phyloP scores from a whole-genome alignment of 805 yeast species.

The Candida ponderosae region DNA sequence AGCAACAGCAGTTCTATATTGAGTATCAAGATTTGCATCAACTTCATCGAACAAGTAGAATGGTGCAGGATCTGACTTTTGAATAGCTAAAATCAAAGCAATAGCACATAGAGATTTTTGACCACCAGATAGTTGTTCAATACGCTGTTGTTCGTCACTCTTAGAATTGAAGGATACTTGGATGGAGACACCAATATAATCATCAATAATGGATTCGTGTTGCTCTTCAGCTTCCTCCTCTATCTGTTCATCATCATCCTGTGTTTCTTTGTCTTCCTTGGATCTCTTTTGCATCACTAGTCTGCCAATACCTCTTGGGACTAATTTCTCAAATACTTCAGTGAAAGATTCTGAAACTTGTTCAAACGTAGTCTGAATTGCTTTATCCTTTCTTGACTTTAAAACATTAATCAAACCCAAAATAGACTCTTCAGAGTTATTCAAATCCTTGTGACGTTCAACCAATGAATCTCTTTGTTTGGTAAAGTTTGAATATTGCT shows the following conservation, averaged over 20 bases:
- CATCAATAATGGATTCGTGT: conserved; percentile 31
- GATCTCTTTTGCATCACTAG: conserved; percentile 45
- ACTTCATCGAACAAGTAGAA: conserved; percentile 94
- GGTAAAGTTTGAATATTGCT: conserved; percentile 68
- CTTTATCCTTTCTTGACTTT: conserved; percentile 73
- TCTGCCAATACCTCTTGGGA: conserved; percentile 75
- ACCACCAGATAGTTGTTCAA: conserved; percentile 93
- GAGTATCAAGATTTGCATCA: conserved; percentile 92
- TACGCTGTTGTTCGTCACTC: conserved; percentile 74
- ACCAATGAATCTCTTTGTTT: conserved; percentile 63
- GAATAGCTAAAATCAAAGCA: conserved; percentile 88
- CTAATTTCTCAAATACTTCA: conserved; percentile 69
- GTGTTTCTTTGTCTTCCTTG: conserved; percentile 13
- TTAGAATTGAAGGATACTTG: conserved; percentile 85
- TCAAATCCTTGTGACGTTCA: conserved; percentile 60
- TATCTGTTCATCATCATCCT: conserved; percentile 13
- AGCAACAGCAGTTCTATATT: conserved; percentile 85
- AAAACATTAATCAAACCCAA: conserved; percentile 61
- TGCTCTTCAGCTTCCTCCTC: conserved; percentile 14
- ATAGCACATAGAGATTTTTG: conserved; percentile 96
- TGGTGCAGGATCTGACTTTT: conserved; percentile 94
- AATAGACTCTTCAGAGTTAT: conserved; percentile 63
- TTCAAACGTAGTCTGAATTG: conserved; percentile 70
- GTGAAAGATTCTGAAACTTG: conserved; percentile 69
- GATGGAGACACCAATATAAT: conserved; percentile 76